Evolutionary conservation across 371 early-diverging fungal species (phyloP), one percentile per base, ranked within the genome.

Genomic region (Funneliformis caledonium): DNA sequence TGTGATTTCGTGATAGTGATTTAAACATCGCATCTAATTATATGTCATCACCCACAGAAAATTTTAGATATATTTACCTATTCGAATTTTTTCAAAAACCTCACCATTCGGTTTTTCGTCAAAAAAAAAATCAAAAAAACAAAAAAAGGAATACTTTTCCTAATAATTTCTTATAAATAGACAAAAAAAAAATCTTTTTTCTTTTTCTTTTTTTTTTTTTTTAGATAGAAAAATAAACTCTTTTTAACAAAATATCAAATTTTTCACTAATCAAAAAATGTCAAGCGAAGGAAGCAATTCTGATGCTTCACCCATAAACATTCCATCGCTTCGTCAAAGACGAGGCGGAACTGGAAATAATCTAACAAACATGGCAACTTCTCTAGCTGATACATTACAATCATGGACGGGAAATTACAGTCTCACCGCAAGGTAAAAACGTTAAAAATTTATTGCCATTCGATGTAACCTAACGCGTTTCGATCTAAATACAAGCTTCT

Each of bases 341-440:
- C 14, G 45, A 9, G 69, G n/a, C 19, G 56, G 56, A 69, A n/a
- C 69, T 10, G 43, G 43, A 9, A 69, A 16, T 22, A 52, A 52
- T 52, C 19, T 43, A 43, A n/a, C 69, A n/a, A 19, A 4, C n/a
- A 4, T 69, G 1, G 69, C 43, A 19, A 37, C 37, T 6, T 69
- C 69, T 69, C 9, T 78, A 8, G 78, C 61, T 47, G 47, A 9
- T n/a, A 78, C 65, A n/a, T 48, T 65, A 16, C 78, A 78, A 78
- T 65, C 67, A 65, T 78, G 67, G 50, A 78, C 78, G 6, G 67
- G 68, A 48, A 67, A 78, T 50, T 68, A 47, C 14, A n/a, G 67
- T n/a, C 31, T 45, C 4, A 78, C 68, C 2, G 68, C 45, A 2
- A 78, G 78, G 78, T 78, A 52, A 64, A 64, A n/a, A 59, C 12